Base-by-base conservation (phyloP, 1,139 yeast genomes). In the Pichia sp. region DNA sequence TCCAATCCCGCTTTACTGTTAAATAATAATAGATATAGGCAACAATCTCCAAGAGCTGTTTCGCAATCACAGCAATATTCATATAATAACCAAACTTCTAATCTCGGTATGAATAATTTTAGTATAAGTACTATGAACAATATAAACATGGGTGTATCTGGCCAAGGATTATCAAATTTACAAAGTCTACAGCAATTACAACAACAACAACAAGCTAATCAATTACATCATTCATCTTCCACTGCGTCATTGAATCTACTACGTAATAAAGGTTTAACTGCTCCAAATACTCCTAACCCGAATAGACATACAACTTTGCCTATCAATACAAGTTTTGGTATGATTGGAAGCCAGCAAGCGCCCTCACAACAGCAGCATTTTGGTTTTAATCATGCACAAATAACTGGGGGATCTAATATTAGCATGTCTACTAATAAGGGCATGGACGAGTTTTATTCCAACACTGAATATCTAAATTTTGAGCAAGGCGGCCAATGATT, bases 11-110 rank as follows among this genome's bases (percentile, higher is more conserved):
- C 59, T 11, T 46, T 62, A 33, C 52, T 58, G 5, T 46, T 60
- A 49, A 59, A 54, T 39, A 44, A 61, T 2, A 59, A 61, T 28
- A 56, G 67, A 46, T 63, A 59, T 44, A 60, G 67, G 53, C 67
- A 64, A 44, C 66, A 63, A 48, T 59, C 66, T 7, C 65, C 66
- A 31, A 54, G 66, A 44, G 51, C 57, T n/a, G 58, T 61, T 10
- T 57, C 63, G 0, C 63, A 56, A 48, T 55, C 40, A 43, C 44
- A 47, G 9, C 56, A 51, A 31, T 49, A 44, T 48, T 25, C 46
- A n/a, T 31, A 53, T 50, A 44, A 45, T 46, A 39, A 41, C 43
- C 58, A 40, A 45, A 58, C 34, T n/a, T 46, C 56, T 32, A 38
- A 40, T 3, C 28, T 43, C 25, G 45, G 47, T 11, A 38, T 45